Base-by-base conservation (phyloP, 495 filamentous ascomycete genomes). In the Hypoxylon trugodes region DNA sequence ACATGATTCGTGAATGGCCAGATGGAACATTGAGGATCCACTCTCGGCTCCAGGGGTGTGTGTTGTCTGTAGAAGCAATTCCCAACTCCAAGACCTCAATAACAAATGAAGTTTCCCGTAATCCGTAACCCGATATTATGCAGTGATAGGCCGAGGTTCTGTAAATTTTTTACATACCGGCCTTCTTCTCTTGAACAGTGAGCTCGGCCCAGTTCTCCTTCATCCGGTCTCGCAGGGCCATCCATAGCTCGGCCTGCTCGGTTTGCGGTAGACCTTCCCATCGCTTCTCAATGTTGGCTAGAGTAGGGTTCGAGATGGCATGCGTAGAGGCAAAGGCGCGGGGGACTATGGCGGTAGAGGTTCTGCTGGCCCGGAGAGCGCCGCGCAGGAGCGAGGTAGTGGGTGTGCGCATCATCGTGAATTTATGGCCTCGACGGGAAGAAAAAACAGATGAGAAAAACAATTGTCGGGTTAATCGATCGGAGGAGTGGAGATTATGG, bases 201-300 rank as follows among this genome's bases (percentile, higher is more conserved):
- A 98, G 82, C 69, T 97, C 91, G 71, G 89, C 84, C 95, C 95
- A 98, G 77, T 91, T 90, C 63, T 82, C 87, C 90, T 97, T 98
- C 95, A 98, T 98, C 70, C 95, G 88, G 81, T 98, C 95, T 70
- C 95, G 83, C 74, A 98, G 82, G 69, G 89, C 82, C 95, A 98
- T 98, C 94, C 94, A 98, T 68, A 98, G 80, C 73, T 98, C 95
- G 59, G 96, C 95, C 86, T 98, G 95, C 86, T 98, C 95, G 82
- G 96, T 91, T 54, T 93, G 92, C 32, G 92, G 93, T 90, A 98
- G 90, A 54, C 75, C 84, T 82, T 98, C 95, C 95, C 95, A 98
- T 79, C 95, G 84, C 90, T 97, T 98, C 88, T 98, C 95, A 74
- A 98, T 97, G 80, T 96, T 89, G 77, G 92, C 90, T 61, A 98